Evolutionary conservation across 176 grass and related monocot species (phyloP), one percentile per base, ranked within the genome.

Genomic region (Saccharum officinarum): DNA sequence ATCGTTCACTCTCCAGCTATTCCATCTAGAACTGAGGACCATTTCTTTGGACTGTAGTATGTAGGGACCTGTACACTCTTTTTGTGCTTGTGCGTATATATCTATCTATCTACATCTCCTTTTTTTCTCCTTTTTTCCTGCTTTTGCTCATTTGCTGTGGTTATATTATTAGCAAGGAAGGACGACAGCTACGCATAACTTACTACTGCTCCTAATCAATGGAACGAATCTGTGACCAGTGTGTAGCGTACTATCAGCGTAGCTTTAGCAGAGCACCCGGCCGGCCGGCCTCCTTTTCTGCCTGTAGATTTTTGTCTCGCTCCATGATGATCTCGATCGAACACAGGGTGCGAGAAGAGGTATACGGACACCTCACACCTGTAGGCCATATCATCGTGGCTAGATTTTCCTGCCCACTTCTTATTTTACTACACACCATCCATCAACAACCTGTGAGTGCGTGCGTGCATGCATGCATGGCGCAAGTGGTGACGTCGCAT

Each of bases 371-470:
- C 30, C 17, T 3, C 11, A 12, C 2, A 45, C 42, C 11, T 8
- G 15, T 55, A 11, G 60, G 23, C 42, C 70, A 2, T 46, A 73
- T 30, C 15, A 68, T 9, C 23, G 0, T 22, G 14, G 72, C 5
- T 76, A 82, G 63, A 82, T 77, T 70, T 87, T 87, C 79, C 66
- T 77, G 71, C 71, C 71, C 10, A 20, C 8, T 14, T 61, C 14
- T 77, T 76, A 69, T 87, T 87, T 62, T 12, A 46, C 57, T 59
- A 5, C 16, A 52, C 6, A 59, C 22, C 42, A 45, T 6, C 7
- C 2, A 4, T 2, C 11, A 13, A 6, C 10, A 36, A 42, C 45
- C 1, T 10, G 60, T 45, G 8, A 60, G 36, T 69, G 2, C 30
- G 1, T 9, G 12, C 26, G 1, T 14, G 5, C n/a, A n/a, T n/a